phyloP scores from a whole-genome alignment of 345 rosid species.

The Pseudoturritis turrita region DNA sequence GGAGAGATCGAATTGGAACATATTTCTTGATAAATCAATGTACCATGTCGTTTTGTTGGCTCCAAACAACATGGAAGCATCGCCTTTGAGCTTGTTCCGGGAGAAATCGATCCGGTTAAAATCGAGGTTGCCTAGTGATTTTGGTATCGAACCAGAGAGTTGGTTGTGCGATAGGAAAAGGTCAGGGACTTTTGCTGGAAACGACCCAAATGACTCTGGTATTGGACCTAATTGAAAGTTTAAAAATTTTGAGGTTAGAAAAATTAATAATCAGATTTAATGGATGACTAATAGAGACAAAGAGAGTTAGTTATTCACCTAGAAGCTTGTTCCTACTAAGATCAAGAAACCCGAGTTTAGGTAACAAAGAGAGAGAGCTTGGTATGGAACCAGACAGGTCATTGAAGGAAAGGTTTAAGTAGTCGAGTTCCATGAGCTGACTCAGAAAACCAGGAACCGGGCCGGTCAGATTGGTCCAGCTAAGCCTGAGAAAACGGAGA shows the following conservation, averaged over 20 bases:
- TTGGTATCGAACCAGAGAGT: constrained; percentile 56
- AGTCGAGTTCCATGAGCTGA: constrained; percentile 40
- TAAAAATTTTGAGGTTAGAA: neutral
- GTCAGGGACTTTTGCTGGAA: constrained; percentile 20
- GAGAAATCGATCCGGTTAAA: constrained; percentile 46
- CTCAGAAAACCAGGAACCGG: constrained; percentile 43
- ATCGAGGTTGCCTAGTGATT: constrained; percentile 46
- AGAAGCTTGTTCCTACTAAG: constrained; percentile 8
- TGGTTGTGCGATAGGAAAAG: constrained; percentile 60
- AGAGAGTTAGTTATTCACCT: constrained; percentile 1
- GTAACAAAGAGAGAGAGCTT: constrained; percentile 39
- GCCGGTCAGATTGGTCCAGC: constrained; percentile 47
- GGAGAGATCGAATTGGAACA: constrained; percentile 50
- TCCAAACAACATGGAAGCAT: constrained; percentile 64
- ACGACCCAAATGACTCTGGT: constrained; percentile 54
- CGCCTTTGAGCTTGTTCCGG: constrained; percentile 57
- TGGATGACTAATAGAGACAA: neutral
- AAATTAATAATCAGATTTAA: no score
- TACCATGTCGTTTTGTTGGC: constrained; percentile 33
- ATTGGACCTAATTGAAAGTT: constrained; percentile 32
- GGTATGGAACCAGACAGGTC: constrained; percentile 54
- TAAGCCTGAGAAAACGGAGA: constrained; percentile 46
- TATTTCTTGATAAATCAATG: constrained; percentile 57
- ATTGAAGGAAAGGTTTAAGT: constrained; percentile 53
- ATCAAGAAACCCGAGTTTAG: constrained; percentile 15